Base-by-base conservation (phyloP, 2,329 filamentous ascomycete genomes). In the Paraphaeosphaeria minitans region DNA sequence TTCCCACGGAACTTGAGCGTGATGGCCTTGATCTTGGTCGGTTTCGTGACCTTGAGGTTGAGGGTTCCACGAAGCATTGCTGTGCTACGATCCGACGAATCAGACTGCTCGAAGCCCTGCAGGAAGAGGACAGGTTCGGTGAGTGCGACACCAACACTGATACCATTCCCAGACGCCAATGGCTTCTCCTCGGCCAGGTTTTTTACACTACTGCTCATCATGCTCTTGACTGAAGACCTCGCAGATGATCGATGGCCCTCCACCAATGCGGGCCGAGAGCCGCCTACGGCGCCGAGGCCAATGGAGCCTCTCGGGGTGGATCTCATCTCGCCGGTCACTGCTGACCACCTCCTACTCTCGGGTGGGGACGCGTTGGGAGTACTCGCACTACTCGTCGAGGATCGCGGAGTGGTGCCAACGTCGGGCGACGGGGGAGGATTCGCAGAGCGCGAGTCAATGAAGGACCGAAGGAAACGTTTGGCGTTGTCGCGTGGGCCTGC, bases 1-100 rank as follows among this genome's bases (percentile, higher is more conserved):
- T 88, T 89, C 31, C 94, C 95, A 42, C 89, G 86, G 66, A 99
- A 91, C 69, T 91, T 94, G 53, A 99, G 82, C 6, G 90, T 93
- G 24, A 99, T 86, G 4, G 92, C 89, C 80, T 97, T 97, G 66
- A 99, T 88, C 78, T 99, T 99, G 48, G 93, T 87, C 64, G 91
- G 90, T 74, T 98, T 98, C 47, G 90, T 89, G 13, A 98, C 85
- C 59, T 89, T 89, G 41, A 99, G 75, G 68, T 91, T 89, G 56
- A 99, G 78, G 65, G 88, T 93, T 19, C 95, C 95, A 56, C 95
- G 86, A 14, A 99, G 82, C 72, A 99, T 89, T 1, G 93, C 91
- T 7, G 92, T 94, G 54, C 84, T 89, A 52, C 87, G 83, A 2
- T 84, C 83, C 12, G 87, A 84, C 66, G 67, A 79, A 49, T 89